Evolutionary conservation across 306 rosid species (phyloP).

Genomic region (Senna tora): DNA sequence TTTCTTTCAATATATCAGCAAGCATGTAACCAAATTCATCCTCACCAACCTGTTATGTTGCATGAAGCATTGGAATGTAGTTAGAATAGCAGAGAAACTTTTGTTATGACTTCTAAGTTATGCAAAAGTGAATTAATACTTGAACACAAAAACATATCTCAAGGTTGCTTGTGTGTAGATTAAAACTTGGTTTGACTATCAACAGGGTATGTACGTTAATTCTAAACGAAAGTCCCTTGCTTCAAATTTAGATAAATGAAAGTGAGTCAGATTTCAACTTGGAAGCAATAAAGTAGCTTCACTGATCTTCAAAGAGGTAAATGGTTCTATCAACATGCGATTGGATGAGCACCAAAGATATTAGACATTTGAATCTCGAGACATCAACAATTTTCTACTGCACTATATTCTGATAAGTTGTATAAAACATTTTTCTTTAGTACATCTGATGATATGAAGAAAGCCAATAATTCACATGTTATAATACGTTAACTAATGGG

Average conservation of each 20-base stretch:
- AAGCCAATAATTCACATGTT: neutral
- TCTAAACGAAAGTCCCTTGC: neutral
- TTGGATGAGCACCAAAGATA: neutral
- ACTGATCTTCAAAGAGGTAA: neutral
- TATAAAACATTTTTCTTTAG: neutral
- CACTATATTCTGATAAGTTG: neutral
- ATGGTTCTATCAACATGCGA: neutral
- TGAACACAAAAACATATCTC: neutral
- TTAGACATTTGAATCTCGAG: neutral
- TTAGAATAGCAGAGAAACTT: constrained; percentile 25
- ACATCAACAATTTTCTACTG: neutral
- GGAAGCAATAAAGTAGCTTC: neutral
- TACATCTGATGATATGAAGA: neutral
- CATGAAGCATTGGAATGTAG: constrained; percentile 16
- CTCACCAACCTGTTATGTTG: constrained; percentile 78
- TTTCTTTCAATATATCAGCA: constrained; percentile 80
- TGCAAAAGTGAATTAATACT: neutral
- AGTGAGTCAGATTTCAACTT: neutral
- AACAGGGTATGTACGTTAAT: neutral
- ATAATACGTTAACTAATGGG: constrained; percentile 5
- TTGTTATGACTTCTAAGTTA: constrained; percentile 23
- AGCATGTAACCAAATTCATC: constrained; percentile 99
- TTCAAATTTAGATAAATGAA: neutral
- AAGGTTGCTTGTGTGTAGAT: neutral
- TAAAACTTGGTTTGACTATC: neutral